These are phyloP conservation scores for Melastoma candidum DNA, from an alignment of 441 rosid species.

Conservation along the genomic window DNA sequence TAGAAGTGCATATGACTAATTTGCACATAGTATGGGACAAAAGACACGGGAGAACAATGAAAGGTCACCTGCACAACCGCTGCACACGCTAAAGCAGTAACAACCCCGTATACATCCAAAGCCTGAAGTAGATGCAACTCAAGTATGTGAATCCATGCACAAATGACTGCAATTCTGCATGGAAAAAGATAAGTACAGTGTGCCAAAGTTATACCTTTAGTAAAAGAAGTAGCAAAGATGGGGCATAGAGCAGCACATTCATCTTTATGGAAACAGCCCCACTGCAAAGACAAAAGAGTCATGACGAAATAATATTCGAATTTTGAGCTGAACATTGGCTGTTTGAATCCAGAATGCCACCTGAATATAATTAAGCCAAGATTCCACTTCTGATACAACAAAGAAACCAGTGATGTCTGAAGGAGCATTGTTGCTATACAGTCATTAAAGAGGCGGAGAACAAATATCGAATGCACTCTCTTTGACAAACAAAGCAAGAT, in stretches of 20 bases:
- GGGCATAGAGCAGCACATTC: conserved; percentile 92
- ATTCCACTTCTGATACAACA: conserved; percentile 65
- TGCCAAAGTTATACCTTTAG: conserved; percentile 44
- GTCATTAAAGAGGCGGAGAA: conserved; percentile 91
- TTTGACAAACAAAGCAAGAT: conserved; percentile 75
- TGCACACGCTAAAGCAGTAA: conserved; percentile 75
- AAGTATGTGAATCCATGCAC: conserved; percentile 13
- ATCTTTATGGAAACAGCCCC: conserved; percentile 82
- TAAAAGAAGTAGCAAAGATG: conserved; percentile 66
- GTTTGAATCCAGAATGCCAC: conserved; percentile 21
- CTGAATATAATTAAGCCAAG: conserved; percentile 83
- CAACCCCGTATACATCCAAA: conserved; percentile 55
- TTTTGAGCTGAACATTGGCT: conserved; percentile 6
- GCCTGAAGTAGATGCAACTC: conserved; percentile 35
- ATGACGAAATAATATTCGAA: conserved; percentile 9
- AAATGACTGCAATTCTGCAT: conserved; percentile 7
- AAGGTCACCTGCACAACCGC: conserved; percentile 70
- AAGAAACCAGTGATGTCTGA: conserved; percentile 56
- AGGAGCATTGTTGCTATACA: conserved; percentile 84
- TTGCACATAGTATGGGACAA: conserved; percentile 1
- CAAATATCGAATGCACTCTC: conserved; percentile 87
- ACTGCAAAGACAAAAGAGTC: conserved; percentile 24
- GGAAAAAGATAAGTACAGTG: conserved; percentile 5
- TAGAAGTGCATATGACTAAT: conserved; percentile 2
- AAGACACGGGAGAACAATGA: conserved; percentile 6